Evolutionary conservation across 2,329 filamentous ascomycete species (phyloP), one percentile per base, ranked within the genome.

Genomic region (Ilyonectria mors-panacis): DNA sequence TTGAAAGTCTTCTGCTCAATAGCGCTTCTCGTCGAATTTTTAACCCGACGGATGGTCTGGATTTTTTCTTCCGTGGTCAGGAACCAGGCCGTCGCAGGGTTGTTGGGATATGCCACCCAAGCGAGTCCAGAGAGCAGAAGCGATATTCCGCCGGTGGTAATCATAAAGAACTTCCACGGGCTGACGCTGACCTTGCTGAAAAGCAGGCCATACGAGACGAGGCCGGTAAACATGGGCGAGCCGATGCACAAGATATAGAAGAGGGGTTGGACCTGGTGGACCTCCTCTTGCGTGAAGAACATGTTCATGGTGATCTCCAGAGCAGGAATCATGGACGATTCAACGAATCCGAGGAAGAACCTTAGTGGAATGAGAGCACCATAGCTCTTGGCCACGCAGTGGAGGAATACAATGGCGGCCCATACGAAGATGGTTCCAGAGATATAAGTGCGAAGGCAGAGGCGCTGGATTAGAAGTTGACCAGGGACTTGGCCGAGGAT

Each of bases 1-100:
- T 79, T 78, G 67, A 80, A 80, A 0, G 67, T 75, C 65, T 80
- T 80, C 37, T 79, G 75, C 63, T 80, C 78, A 48, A 80, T 80
- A 4, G 76, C 75, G 26, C 77, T 79, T 59, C 76, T 76, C 15
- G 76, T 78, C 1, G 66, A 48, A 3, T 70, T 66, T 26, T 73
- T 76, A 8, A 81, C 76, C 4, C 79, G 73, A 8, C 73, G 72
- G 28, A 81, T 73, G 5, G 78, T 76, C 9, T 80, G 73, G 1
- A 73, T 69, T 4, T 71, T 74, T 28, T 77, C 74, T 56, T 76
- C 70, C 0, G 66, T 59, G 1, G 71, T 71, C 9, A 79, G 59
- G 58, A 78, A 79, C 45, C 42, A 63, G 23, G 68, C 68, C 6
- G 54, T 66, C 2, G 66, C 35, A 23, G 68, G 68, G 53, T 70